Percentiles rank a stretch among this genome's conserved stretches.
phyloP scores from a whole-genome alignment of 352 stramenopile species.

The Phytophthora europaea region DNA sequence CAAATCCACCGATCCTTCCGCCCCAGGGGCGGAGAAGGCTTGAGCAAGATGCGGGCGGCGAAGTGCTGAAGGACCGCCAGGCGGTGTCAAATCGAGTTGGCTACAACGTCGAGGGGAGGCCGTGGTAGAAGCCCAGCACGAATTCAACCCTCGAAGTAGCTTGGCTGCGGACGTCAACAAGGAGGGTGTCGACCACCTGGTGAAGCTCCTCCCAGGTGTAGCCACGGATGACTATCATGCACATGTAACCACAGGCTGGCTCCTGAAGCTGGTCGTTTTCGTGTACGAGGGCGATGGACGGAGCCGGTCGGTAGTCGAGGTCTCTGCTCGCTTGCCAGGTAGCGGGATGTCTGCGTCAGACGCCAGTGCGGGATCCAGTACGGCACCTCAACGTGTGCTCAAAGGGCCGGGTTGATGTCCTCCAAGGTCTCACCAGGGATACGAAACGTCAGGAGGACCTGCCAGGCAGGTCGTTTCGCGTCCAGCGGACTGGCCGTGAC shows the following conservation, averaged over 20 bases:
- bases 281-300: constrained; percentile 5
- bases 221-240: neutral
- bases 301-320: neutral
- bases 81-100: neutral
- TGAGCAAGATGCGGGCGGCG: no score
- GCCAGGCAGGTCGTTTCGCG: constrained; percentile 7
- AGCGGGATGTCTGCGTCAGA: neutral
- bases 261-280: constrained; percentile 12
- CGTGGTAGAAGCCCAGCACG: constrained; percentile 10
- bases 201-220: constrained; percentile 1
- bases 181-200: neutral
- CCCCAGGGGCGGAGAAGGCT: no score
- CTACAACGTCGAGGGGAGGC: neutral
- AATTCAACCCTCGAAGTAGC: constrained; percentile 2
- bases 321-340: constrained; percentile 7
- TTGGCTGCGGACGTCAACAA: neutral
- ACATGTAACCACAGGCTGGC: constrained; percentile 10
- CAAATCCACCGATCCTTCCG: no score
- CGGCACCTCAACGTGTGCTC: neutral
- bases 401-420: neutral
- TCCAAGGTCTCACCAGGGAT: neutral
- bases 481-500: no score
- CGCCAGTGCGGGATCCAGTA: constrained; percentile 14
- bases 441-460: constrained; percentile 5
- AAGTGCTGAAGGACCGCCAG: no score